These are phyloP conservation scores for Phalaenopsis aphrodite DNA, from an alignment of 106 monocot species.

Conservation along the genomic window DNA sequence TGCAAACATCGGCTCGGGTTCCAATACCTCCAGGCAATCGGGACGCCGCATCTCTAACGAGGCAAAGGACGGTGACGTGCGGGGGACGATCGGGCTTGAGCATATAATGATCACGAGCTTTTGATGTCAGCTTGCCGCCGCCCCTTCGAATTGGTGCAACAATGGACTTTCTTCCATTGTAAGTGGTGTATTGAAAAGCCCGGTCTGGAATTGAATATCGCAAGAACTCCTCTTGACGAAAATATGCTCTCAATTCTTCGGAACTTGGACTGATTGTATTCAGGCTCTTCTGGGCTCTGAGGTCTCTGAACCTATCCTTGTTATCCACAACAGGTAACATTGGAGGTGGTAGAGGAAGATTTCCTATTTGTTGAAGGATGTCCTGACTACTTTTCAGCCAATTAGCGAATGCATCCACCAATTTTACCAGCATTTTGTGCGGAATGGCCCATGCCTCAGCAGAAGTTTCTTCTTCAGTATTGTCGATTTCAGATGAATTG, in stretches of 20 bases:
- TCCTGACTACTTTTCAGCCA: slow-evolving; percentile 93
- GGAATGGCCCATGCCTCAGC: slow-evolving; percentile 90
- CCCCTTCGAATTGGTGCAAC: slow-evolving; percentile 94
- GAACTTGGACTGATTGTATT: slow-evolving; percentile 74
- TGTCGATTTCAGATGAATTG: slow-evolving; percentile 29
- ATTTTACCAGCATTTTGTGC: slow-evolving; percentile 90
- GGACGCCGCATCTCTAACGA: slow-evolving; percentile 91
- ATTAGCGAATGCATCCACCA: slow-evolving; percentile 97
- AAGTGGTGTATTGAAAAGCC: slow-evolving; percentile 82
- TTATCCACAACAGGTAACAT: slow-evolving; percentile 46
- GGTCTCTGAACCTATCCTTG: slow-evolving; percentile 89
- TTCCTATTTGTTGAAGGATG: slow-evolving; percentile 87
- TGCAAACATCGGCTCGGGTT: slow-evolving; percentile 94
- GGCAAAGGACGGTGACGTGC: slow-evolving; percentile 90
- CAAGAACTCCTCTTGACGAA: slow-evolving; percentile 65
- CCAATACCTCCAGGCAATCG: slow-evolving; percentile 92
- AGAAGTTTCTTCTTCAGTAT: slow-evolving; percentile 77
- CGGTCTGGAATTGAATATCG: slow-evolving; percentile 90
- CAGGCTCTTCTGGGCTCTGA: slow-evolving; percentile 89
- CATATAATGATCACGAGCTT: slow-evolving; percentile 95
- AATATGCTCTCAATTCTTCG: slow-evolving; percentile 79
- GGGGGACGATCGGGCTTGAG: slow-evolving; percentile 83
- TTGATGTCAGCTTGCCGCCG: slow-evolving; percentile 94
- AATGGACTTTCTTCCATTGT: slow-evolving; percentile 78
- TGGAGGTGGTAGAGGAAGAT: slow-evolving; percentile 73